These are phyloP conservation scores for Obelidium mucronatum DNA, from an alignment of 192 early-diverging fungal genomes.

Conservation along the genomic window DNA sequence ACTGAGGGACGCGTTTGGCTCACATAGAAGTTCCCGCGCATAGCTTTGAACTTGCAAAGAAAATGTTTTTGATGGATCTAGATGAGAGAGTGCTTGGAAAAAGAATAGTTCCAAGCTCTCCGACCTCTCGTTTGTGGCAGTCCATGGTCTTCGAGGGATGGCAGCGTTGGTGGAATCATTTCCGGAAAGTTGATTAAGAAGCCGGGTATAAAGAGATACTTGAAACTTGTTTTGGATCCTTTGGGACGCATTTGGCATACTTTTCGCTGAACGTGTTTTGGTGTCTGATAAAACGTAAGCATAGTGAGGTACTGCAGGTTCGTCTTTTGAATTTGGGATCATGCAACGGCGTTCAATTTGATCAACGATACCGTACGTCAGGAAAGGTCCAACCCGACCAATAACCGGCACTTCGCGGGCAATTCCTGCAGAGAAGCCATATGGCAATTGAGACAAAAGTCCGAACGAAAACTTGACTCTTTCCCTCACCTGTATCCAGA, in stretches of 20 bases:
- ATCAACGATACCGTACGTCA: constrained; percentile 11
- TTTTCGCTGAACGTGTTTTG: constrained; percentile 5
- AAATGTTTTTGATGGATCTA: neutral
- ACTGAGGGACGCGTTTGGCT: neutral
- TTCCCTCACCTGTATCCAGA: constrained; percentile 4
- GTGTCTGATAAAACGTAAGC: neutral
- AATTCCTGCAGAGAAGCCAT: neutral
- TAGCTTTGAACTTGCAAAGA: neutral
- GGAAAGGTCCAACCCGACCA: constrained; percentile 19
- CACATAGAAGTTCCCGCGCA: neutral
- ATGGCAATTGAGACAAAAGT: neutral
- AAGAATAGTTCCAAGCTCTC: neutral
- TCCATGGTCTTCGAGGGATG: no score
- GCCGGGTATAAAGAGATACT: neutral
- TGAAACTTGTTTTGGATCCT: neutral
- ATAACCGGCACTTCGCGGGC: constrained; percentile 23
- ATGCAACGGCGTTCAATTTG: constrained; percentile 7
- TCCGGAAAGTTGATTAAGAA: constrained; percentile 3
- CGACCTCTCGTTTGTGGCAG: no score
- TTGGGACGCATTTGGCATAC: neutral
- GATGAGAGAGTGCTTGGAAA: neutral
- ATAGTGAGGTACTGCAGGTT: neutral
- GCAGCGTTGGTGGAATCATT: neutral
- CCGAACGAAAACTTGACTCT: neutral
- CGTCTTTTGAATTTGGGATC: neutral